A percentile compares a stretch with the other conserved stretches of the same genome.
Evolutionary conservation across 192 early-diverging fungal genomes (phyloP).

Genomic region (Podila verticillata): DNA sequence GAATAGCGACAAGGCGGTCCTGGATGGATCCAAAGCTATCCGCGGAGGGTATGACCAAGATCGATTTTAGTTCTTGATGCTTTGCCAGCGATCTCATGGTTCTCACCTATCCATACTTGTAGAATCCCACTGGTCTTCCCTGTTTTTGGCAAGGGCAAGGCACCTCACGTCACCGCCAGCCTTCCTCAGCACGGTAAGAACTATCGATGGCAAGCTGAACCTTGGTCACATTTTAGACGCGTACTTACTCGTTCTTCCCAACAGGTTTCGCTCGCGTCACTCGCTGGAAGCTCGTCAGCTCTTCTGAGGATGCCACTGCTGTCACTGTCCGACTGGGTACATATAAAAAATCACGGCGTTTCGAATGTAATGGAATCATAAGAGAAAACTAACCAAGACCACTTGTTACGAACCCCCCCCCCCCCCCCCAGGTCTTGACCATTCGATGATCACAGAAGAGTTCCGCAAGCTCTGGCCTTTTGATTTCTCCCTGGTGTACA

Average conservation of each 20-base stretch:
- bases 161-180: conserved; percentile 45
- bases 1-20: conserved; percentile 74
- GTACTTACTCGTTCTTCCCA: not conserved
- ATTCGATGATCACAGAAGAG: conserved; percentile 62
- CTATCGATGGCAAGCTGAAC: not conserved
- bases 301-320: conserved; percentile 17
- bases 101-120: not conserved
- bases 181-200: conserved; percentile 77
- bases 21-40: conserved; percentile 93
- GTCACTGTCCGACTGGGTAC: conserved; percentile 39
- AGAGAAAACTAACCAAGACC: not conserved
- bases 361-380: no score
- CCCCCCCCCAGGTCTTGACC: conserved; percentile 57
- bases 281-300: conserved; percentile 36
- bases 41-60: conserved; percentile 72
- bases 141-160: conserved; percentile 74
- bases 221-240: not conserved
- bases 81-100: conserved; percentile 57
- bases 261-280: conserved; percentile 36
- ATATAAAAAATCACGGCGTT: not conserved
- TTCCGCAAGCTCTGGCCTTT: conserved; percentile 71
- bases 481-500: conserved; percentile 82
- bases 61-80: not conserved
- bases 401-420: not conserved
- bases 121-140: conserved; percentile 80